Evolutionary conservation across 176 grass and related monocot genomes (phyloP), one percentile per base, ranked within the genome.

Genomic region (Lolium multiflorum): DNA sequence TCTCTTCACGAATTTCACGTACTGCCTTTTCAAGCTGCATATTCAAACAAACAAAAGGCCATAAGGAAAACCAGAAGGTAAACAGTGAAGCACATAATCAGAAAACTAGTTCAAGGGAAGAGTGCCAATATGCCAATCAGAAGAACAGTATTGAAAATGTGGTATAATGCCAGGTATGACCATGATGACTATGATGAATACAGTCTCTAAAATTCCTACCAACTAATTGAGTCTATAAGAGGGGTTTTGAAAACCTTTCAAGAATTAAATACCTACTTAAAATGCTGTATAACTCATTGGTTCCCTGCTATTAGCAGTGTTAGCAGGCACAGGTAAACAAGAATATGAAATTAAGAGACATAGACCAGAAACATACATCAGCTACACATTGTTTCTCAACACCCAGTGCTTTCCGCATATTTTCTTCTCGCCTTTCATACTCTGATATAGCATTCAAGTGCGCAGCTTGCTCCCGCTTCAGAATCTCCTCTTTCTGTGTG

Each of bases 341-440:
- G 47, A 75, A 54, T 15, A 82, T 55, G 46, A 46, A 82, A 69
- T n/a, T 68, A 39, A 77, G 25, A 63, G 76, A 47, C 60, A 76
- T 28, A 76, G 24, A 81, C 11, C 7, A 61, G 7, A 43, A 43
- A 63, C 89, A 59, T 96, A 99, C 97, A 82, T 90, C 94, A 80
- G 82, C 65, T 57, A 99, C 92, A 17, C 92, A 96, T 76, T 99
- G 92, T 58, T 99, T 96, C 88, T 99, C 93, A 69, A 99, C 88
- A 81, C 94, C 94, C 49, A 99, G 21, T 58, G 87, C 76, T 82
- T 94, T 95, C 28, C 85, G 82, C 86, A 86, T 81, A 76, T 54
- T 92, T 61, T 96, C 94, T 58, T 96, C 92, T 37, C 87, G 94
- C 44, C 90, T 94, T 91, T 93, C 86, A 67, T 84, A 91, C 86